Evolutionary conservation across 768 basidiomycete genomes (phyloP).

Genomic region (Strobilomyces confusus): DNA sequence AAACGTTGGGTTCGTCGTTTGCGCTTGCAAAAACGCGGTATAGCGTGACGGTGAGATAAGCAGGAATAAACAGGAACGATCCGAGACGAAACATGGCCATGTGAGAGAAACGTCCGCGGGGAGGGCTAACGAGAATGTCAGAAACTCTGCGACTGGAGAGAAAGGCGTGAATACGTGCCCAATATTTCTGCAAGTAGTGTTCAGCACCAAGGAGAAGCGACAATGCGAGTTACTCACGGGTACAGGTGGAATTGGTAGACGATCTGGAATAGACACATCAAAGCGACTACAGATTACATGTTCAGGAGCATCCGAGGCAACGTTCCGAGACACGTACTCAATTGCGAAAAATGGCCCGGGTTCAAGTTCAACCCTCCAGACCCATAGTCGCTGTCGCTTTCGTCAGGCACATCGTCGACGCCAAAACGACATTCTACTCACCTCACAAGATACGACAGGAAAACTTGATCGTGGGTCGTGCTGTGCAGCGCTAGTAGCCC

Average conservation of each 20-base stretch:
- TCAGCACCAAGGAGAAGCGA: background rate
- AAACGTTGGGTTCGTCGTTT: conserved; percentile 62
- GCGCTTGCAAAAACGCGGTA: conserved; percentile 72
- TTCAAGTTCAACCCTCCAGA: conserved; percentile 89
- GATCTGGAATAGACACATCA: conserved; percentile 95
- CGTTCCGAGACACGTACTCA: conserved; percentile 49
- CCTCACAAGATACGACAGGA: conserved; percentile 82
- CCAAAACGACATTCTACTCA: conserved; percentile 8
- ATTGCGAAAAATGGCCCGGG: conserved; percentile 87
- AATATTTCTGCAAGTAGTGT: conserved; percentile 47
- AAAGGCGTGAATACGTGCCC: conserved; percentile 39
- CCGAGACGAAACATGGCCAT: conserved; percentile 89
- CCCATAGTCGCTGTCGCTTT: conserved; percentile 58
- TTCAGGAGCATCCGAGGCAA: conserved; percentile 3
- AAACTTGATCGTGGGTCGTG: conserved; percentile 87
- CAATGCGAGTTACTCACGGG: conserved; percentile 52
- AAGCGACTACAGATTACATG: conserved; percentile 53
- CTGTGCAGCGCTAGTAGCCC: conserved; percentile 84
- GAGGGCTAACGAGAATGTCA: conserved; percentile 48
- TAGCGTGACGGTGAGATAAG: conserved; percentile 75
- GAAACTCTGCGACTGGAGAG: background rate
- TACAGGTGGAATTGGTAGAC: conserved; percentile 89
- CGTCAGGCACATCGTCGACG: background rate
- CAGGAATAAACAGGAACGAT: conserved; percentile 81
- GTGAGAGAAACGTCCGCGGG: conserved; percentile 78